phyloP scores from a whole-genome alignment of 1,139 yeast species.

The Nakaseomyces kungkrabaensis region DNA sequence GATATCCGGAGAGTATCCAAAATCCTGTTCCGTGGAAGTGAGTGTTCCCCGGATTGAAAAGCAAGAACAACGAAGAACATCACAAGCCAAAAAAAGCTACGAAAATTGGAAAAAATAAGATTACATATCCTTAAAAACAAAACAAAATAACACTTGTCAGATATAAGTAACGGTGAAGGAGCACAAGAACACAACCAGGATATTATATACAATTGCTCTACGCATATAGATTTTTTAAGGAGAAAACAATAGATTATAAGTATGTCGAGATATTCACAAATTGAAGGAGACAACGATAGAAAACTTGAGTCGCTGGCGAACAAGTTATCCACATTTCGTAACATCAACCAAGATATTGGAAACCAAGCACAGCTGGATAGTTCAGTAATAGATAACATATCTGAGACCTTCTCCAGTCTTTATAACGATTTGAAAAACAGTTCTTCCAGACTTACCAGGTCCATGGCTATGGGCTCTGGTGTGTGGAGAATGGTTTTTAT shows the following conservation, averaged over 20 bases:
- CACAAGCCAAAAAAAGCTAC: slow-evolving; percentile 11
- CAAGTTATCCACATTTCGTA: slow-evolving; percentile 50
- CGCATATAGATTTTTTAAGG: not conserved
- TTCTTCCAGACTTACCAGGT: slow-evolving; percentile 54
- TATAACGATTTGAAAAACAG: slow-evolving; percentile 55
- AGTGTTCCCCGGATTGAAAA: too few species aligned
- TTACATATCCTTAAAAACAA: too few species aligned
- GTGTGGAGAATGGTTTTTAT: slow-evolving; percentile 47
- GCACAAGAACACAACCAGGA: too few species aligned
- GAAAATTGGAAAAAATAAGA: slow-evolving; percentile 26
- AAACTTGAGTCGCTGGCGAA: slow-evolving; percentile 50
- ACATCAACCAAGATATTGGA: slow-evolving; percentile 55
- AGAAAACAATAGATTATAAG: too few species aligned
- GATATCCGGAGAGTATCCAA: too few species aligned
- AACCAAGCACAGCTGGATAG: slow-evolving; percentile 48
- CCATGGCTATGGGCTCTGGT: slow-evolving; percentile 48
- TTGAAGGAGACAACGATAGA: slow-evolving; percentile 45
- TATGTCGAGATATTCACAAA: slow-evolving; percentile 33
- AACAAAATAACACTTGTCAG: too few species aligned
- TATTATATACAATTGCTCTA: too few species aligned
- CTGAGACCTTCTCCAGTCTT: slow-evolving; percentile 52
- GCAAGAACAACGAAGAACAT: slow-evolving; percentile 6
- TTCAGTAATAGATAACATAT: slow-evolving; percentile 45
- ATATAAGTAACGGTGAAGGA: too few species aligned
- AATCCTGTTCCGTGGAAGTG: too few species aligned